These are phyloP conservation scores for Mucor irregularis DNA, from an alignment of 371 early-diverging fungal genomes.

Conservation along the genomic window DNA sequence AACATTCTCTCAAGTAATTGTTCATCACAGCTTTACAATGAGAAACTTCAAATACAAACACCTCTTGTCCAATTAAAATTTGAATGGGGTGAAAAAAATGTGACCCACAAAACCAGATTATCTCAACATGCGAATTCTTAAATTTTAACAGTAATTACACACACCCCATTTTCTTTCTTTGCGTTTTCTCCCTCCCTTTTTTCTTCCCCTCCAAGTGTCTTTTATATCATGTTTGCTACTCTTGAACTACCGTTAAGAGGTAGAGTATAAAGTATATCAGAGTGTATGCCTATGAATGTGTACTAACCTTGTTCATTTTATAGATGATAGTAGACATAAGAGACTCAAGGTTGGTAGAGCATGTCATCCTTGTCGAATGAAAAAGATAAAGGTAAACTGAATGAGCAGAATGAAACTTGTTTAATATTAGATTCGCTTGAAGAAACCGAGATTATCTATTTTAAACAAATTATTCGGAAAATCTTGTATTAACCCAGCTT, in stretches of 20 bases:
- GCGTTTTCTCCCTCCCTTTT: neutral
- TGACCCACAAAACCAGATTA: neutral
- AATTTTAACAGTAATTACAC: neutral
- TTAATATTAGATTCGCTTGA: neutral
- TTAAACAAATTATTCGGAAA: too few species aligned
- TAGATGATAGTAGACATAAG: conserved; percentile 52
- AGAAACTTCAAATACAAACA: neutral
- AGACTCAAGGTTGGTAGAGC: conserved; percentile 49
- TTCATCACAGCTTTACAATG: neutral
- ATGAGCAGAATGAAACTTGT: neutral
- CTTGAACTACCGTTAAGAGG: conserved; percentile 47
- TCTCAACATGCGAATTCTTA: neutral
- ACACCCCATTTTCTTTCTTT: neutral
- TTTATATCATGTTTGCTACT: conserved; percentile 41
- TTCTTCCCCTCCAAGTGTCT: neutral
- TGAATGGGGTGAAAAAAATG: conserved; percentile 14
- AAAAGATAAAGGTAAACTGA: conserved; percentile 46
- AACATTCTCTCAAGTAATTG: too few species aligned
- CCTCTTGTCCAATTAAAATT: conserved; percentile 12
- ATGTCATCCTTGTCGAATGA: conserved; percentile 51
- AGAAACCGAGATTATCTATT: neutral
- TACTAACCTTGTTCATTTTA: neutral
- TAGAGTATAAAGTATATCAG: conserved; percentile 4
- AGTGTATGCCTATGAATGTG: neutral
- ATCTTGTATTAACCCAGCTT: too few species aligned